Evolutionary conservation across 805 yeast genomes (phyloP).

Genomic region (Saccharomyces kudriavzevii): DNA sequence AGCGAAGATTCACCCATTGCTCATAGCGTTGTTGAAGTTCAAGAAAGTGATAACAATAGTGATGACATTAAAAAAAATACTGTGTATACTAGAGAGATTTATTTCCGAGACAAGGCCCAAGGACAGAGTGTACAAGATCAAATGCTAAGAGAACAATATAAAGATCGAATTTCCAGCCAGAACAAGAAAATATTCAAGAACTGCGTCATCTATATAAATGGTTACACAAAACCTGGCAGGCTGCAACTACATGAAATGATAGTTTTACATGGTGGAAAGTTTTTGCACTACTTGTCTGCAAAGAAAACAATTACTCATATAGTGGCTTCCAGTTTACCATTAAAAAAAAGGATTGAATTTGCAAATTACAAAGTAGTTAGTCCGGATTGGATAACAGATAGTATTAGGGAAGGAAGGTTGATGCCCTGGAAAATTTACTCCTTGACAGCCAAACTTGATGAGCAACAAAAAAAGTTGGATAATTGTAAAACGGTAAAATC

Average conservation of each 20-base stretch:
- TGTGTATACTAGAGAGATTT: conserved; percentile 13
- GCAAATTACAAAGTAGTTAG: conserved; percentile 63
- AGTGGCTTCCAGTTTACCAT: conserved; percentile 70
- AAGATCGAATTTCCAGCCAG: conserved; percentile 6
- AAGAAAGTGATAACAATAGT: background rate
- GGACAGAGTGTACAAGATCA: conserved; percentile 22
- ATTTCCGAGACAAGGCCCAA: conserved; percentile 19
- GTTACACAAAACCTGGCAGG: conserved; percentile 78
- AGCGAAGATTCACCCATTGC: background rate
- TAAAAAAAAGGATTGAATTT: conserved; percentile 61
- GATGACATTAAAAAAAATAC: conserved; percentile 1
- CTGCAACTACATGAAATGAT: conserved; percentile 62
- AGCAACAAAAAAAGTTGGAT: conserved; percentile 45
- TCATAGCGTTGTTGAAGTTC: background rate
- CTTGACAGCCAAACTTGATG: conserved; percentile 41
- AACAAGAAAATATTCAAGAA: conserved; percentile 46
- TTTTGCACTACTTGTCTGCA: conserved; percentile 56
- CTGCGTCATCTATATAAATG: conserved; percentile 75
- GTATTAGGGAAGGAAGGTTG: conserved; percentile 40
- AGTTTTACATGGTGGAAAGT: conserved; percentile 71
- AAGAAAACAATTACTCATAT: conserved; percentile 80
- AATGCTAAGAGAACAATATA: conserved; percentile 13
- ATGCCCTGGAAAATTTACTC: conserved; percentile 68
- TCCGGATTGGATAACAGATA: conserved; percentile 75
- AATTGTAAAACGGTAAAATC: conserved; percentile 1